Evolutionary conservation across 164 flowering plant species (phyloP).

Genomic region (Amborella trichopoda): DNA sequence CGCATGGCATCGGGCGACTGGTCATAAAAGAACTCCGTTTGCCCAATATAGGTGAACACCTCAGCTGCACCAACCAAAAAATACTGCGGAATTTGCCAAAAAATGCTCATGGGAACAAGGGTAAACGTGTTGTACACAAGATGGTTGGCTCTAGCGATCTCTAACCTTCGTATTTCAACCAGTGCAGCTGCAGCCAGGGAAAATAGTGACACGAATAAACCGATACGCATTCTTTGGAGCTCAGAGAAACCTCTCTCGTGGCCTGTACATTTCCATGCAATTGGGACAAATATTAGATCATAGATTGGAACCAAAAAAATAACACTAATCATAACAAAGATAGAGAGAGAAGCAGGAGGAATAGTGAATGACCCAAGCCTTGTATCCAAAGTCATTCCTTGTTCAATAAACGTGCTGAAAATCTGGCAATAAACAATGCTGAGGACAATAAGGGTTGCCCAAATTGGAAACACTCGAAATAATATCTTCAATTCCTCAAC

Average conservation of each 20-base stretch:
- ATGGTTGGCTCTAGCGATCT: background rate
- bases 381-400: constrained; percentile 5
- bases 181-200: constrained; percentile 9
- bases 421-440: constrained; percentile 11
- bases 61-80: constrained; percentile 37
- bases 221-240: constrained; percentile 10
- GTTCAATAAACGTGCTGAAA: constrained; percentile 10
- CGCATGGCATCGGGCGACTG: constrained; percentile 51
- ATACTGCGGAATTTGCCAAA: constrained; percentile 54
- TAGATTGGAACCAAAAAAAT: constrained; percentile 4
- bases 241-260: constrained; percentile 6
- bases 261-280: constrained; percentile 1
- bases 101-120: constrained; percentile 29
- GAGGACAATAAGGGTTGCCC: constrained; percentile 13
- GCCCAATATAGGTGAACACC: constrained; percentile 41
- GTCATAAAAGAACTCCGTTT: constrained; percentile 45
- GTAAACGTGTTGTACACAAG: background rate
- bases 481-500: constrained; percentile 63
- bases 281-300: background rate
- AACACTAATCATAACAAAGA: constrained; percentile 4
- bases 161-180: constrained; percentile 6
- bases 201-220: constrained; percentile 2
- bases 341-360: constrained; percentile 6
- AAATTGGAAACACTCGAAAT: constrained; percentile 10
- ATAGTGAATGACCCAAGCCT: constrained; percentile 2